Percentiles rank a stretch among this genome's conserved stretches.
These are phyloP conservation scores for Pythium pyrilobum DNA, from an alignment of 352 stramenopile species.

Conservation along the genomic window DNA sequence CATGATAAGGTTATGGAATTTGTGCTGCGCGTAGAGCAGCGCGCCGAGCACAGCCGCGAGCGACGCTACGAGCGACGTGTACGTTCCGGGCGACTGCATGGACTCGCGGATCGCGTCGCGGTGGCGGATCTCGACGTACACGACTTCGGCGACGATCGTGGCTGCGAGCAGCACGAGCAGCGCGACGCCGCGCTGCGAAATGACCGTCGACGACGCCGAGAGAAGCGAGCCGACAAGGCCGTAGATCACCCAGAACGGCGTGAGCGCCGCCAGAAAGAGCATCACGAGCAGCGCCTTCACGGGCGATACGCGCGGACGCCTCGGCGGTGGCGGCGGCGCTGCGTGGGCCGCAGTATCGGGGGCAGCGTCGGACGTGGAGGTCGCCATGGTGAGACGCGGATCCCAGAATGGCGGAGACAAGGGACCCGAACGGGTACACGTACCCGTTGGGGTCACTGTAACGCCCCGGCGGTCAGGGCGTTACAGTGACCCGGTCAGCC, in stretches of 20 bases:
- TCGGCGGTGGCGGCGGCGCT: not conserved
- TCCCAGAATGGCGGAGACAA: too few species aligned
- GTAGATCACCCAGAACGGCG: slow-evolving; percentile 40
- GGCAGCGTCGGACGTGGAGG: not conserved
- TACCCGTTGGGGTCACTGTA: too few species aligned
- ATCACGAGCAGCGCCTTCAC: slow-evolving; percentile 24
- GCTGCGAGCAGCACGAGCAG: slow-evolving; percentile 18
- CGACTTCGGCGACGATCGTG: slow-evolving; percentile 19
- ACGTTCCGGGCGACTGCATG: not conserved
- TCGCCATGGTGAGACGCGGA: not conserved
- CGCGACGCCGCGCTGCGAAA: slow-evolving; percentile 21
- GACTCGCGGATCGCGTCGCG: slow-evolving; percentile 1
- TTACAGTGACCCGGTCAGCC: too few species aligned
- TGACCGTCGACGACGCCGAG: slow-evolving; percentile 20
- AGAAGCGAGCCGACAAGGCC: slow-evolving; percentile 36
- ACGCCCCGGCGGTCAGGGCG: too few species aligned
- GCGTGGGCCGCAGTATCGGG: not conserved
- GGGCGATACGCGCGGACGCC: slow-evolving; percentile 12
- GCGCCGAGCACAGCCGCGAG: slow-evolving; percentile 18
- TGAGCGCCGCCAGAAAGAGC: slow-evolving; percentile 24
- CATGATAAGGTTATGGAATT: slow-evolving; percentile 36
- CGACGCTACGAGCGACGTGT: slow-evolving; percentile 1
- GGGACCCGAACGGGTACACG: too few species aligned
- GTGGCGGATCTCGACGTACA: slow-evolving; percentile 11
- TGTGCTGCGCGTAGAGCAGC: slow-evolving; percentile 40